These are phyloP conservation scores for Xylaria multiplex DNA, from an alignment of 2,329 filamentous ascomycete species.

Conservation along the genomic window DNA sequence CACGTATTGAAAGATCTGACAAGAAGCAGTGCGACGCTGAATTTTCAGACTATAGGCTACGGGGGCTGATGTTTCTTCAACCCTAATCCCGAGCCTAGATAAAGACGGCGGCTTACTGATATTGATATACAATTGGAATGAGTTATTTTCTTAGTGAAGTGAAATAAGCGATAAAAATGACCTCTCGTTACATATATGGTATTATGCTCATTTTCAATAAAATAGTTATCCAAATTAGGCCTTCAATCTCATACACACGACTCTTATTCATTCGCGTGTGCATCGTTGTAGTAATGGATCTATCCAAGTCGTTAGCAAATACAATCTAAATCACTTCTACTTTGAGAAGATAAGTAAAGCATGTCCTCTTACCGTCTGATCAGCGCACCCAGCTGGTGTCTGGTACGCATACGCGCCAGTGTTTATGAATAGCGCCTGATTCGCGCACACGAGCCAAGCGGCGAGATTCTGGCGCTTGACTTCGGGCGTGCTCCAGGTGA, in stretches of 20 bases:
- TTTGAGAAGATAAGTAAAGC: not conserved
- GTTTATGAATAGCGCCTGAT: conserved; percentile 65
- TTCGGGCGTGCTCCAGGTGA: conserved; percentile 63
- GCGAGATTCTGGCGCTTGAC: conserved; percentile 64
- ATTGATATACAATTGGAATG: no score
- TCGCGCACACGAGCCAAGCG: conserved; percentile 67
- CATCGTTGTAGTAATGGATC: conserved; percentile 57
- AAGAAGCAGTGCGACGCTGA: no score
- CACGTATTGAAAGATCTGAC: no score
- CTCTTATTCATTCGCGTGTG: conserved; percentile 44
- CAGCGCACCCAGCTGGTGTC: conserved; percentile 66
- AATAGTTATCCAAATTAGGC: not conserved
- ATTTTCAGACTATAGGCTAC: no score
- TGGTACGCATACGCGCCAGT: conserved; percentile 67
- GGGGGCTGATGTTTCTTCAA: no score
- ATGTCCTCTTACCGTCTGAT: conserved; percentile 62
- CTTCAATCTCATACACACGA: not conserved
- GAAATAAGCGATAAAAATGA: no score
- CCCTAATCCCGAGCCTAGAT: no score
- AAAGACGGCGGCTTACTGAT: no score
- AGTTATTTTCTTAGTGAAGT: no score
- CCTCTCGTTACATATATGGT: not conserved
- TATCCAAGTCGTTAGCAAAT: conserved; percentile 35
- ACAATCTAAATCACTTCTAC: not conserved
- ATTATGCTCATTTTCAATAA: not conserved